A percentile compares a stretch with the other conserved stretches of the same genome.
phyloP scores from a whole-genome alignment of 225 moss, liverwort and hornwort genomes.

The Anthoceros angustus region DNA sequence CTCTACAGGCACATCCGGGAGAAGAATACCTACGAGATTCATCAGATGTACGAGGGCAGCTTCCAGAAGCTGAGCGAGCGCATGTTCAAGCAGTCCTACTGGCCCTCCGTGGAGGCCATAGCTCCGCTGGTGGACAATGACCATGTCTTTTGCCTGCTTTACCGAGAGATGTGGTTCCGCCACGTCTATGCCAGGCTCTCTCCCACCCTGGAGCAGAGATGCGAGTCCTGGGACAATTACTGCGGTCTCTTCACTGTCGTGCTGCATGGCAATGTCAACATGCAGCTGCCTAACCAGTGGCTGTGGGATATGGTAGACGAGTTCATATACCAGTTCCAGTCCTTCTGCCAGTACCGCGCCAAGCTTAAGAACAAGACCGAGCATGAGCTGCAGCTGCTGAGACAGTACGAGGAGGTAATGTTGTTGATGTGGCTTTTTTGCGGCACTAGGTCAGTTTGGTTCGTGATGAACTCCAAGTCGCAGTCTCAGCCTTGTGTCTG shows the following conservation, averaged over 20 bases:
- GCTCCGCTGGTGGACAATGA: constrained; percentile 89
- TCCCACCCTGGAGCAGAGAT: constrained; percentile 86
- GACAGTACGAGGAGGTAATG: constrained; percentile 83
- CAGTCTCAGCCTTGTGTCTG: neutral
- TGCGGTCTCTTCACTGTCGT: constrained; percentile 95
- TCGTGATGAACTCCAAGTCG: neutral
- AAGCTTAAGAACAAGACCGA: constrained; percentile 93
- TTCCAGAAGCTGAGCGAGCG: constrained; percentile 97
- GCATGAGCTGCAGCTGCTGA: constrained; percentile 68
- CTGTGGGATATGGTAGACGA: constrained; percentile 99
- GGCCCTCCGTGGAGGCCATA: constrained; percentile 85
- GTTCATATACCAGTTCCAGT: constrained; percentile 99
- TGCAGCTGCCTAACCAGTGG: constrained; percentile 99
- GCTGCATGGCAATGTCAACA: constrained; percentile 91
- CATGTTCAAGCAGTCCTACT: constrained; percentile 85
- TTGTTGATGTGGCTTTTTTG: neutral
- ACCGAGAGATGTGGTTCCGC: constrained; percentile 99
- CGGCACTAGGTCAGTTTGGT: neutral
- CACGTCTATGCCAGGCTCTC: constrained; percentile 84
- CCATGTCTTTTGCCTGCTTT: constrained; percentile 87
- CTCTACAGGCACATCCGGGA: constrained; percentile 99
- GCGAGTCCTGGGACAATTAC: constrained; percentile 98
- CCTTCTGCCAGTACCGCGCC: constrained; percentile 94
- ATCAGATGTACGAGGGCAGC: constrained; percentile 99
- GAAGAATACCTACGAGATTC: constrained; percentile 97